phyloP scores from a whole-genome alignment of 306 rosid species.

The Citrullus amarus region DNA sequence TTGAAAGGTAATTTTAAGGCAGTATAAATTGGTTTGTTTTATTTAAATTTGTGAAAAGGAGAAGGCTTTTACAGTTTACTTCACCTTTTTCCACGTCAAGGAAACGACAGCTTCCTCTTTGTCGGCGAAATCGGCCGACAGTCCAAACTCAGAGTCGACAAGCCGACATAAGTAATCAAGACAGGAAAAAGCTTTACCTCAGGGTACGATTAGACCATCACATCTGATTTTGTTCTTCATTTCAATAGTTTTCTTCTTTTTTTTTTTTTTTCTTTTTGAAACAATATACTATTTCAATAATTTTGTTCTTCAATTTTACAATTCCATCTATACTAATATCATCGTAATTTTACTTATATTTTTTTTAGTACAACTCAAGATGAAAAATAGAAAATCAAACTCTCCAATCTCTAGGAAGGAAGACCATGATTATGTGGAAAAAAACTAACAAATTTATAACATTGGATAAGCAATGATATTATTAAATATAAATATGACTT shows the following conservation, averaged over 20 bases:
- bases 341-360: background rate
- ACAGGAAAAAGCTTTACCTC: background rate
- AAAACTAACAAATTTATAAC: too few relatives aligned
- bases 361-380: too few relatives aligned
- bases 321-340: background rate
- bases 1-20: too few relatives aligned
- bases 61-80: background rate
- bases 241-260: background rate
- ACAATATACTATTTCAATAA: background rate
- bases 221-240: background rate
- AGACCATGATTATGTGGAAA: too few relatives aligned
- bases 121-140: slow-evolving; percentile 1
- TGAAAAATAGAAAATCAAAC: too few relatives aligned
- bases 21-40: too few relatives aligned
- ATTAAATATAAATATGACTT: background rate
- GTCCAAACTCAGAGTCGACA: background rate
- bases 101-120: background rate
- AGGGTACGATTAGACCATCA: background rate
- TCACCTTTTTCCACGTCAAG: background rate
- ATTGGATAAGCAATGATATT: too few relatives aligned
- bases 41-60: too few relatives aligned
- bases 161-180: background rate
- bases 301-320: background rate
- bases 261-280: too few relatives aligned
- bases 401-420: too few relatives aligned